Base-by-base conservation (phyloP, 192 early-diverging fungal genomes). In the Radiomyces spectabilis region DNA sequence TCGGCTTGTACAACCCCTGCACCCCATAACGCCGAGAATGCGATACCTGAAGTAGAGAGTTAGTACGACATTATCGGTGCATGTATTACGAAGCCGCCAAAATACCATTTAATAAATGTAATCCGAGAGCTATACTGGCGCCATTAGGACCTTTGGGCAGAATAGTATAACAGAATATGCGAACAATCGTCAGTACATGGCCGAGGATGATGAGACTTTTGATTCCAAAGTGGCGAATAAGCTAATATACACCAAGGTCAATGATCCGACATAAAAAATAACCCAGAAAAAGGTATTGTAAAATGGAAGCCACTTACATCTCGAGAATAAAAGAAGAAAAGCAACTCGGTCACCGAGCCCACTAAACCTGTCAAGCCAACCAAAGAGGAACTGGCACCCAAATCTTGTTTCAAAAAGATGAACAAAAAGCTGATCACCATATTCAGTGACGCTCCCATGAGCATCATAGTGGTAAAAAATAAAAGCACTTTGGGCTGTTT, bases 261-360 rank as follows among this genome's bases (percentile, higher is more conserved):
- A n/a, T n/a, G n/a, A n/a, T n/a, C n/a, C n/a, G n/a, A n/a, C n/a
- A n/a, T n/a, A n/a, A n/a, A n/a, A n/a, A n/a, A n/a, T n/a, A n/a
- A n/a, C n/a, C n/a, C n/a, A n/a, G n/a, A n/a, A n/a, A n/a, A n/a
- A n/a, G n/a, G n/a, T n/a, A n/a, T n/a, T n/a, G n/a, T n/a, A n/a
- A n/a, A n/a, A n/a, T n/a, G n/a, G n/a, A n/a, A n/a, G n/a, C n/a
- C 8, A 58, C 59, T 61, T 69, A 74, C 72, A 46, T 74, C 72
- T 27, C 57, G 50, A 3, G 68, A 71, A 48, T 70, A 74, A 49
- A 70, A 74, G 51, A 74, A 74, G 43, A 74, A 74, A 1, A 66
- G 18, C 19, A 74, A 33, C 31, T 74, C 72, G 0, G 72, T 71
- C 27, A 61, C 22, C 5, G 68, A 61, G 3, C 72, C 69, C 26